These are phyloP conservation scores for barrel medic (Medicago truncatula) DNA, from an alignment of 306 rosid species.

Conservation along the genomic window DNA sequence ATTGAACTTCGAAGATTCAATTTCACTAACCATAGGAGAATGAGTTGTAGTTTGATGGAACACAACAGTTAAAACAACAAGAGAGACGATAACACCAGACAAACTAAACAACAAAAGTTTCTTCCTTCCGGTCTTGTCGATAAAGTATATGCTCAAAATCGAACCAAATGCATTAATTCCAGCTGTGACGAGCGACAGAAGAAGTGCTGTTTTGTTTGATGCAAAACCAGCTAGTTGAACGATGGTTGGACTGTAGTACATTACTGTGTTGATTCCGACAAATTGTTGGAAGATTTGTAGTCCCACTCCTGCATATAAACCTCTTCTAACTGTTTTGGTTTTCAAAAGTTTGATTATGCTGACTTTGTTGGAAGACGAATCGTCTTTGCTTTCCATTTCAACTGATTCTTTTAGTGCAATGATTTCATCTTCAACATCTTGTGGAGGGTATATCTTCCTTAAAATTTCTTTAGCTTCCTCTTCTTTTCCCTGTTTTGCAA, in stretches of 20 bases:
- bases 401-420: slow-evolving; percentile 60
- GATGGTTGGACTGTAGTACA: slow-evolving; percentile 73
- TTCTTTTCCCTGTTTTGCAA: slow-evolving; percentile 51
- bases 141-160: slow-evolving; percentile 61
- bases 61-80: slow-evolving; percentile 57
- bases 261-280: slow-evolving; percentile 67
- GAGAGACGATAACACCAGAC: slow-evolving; percentile 57
- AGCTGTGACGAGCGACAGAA: slow-evolving; percentile 60
- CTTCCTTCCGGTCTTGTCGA: slow-evolving; percentile 66
- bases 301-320: slow-evolving; percentile 64
- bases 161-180: slow-evolving; percentile 67
- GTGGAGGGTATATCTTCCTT: slow-evolving; percentile 56
- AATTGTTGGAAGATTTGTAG: slow-evolving; percentile 73
- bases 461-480: slow-evolving; percentile 57
- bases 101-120: slow-evolving; percentile 57
- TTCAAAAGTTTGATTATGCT: slow-evolving; percentile 46
- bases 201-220: slow-evolving; percentile 58
- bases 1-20: slow-evolving; percentile 45
- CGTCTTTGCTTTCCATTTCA: slow-evolving; percentile 48
- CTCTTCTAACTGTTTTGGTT: slow-evolving; percentile 65
- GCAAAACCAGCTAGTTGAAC: slow-evolving; percentile 69
- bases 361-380: slow-evolving; percentile 43
- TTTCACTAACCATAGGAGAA: slow-evolving; percentile 50
- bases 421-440: slow-evolving; percentile 57
- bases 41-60: slow-evolving; percentile 60